phyloP scores from a whole-genome alignment of 768 basidiomycete genomes.

The Strobilomyces echinocephalus region DNA sequence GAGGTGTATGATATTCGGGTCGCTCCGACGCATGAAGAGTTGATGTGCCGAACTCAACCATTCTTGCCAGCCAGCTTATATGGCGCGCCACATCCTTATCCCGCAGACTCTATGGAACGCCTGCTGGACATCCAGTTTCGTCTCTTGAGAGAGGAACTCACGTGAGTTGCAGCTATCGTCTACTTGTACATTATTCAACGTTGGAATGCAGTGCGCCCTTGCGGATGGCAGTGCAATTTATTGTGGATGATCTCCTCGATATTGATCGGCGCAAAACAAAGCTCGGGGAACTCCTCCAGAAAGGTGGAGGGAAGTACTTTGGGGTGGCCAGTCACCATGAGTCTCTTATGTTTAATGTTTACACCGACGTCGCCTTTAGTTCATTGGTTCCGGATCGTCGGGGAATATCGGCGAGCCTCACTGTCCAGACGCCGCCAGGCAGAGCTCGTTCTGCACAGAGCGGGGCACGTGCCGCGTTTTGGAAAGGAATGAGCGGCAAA shows the following conservation, averaged over 20 bases:
- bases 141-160: slow-evolving; percentile 67
- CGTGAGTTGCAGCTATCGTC: slow-evolving; percentile 33
- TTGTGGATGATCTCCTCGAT: slow-evolving; percentile 42
- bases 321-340: slow-evolving; percentile 39
- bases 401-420: slow-evolving; percentile 46
- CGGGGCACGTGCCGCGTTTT: slow-evolving; percentile 45
- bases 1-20: slow-evolving; percentile 59
- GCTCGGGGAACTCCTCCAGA: slow-evolving; percentile 44
- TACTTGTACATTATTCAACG: not conserved
- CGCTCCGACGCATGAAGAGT: slow-evolving; percentile 65
- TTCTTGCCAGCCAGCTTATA: slow-evolving; percentile 60
- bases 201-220: slow-evolving; percentile 43
- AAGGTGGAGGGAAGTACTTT: slow-evolving; percentile 57
- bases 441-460: slow-evolving; percentile 40
- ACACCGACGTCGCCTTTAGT: slow-evolving; percentile 48
- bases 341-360: slow-evolving; percentile 57
- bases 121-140: slow-evolving; percentile 73
- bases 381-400: slow-evolving; percentile 46
- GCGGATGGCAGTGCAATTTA: slow-evolving; percentile 44
- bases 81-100: slow-evolving; percentile 59
- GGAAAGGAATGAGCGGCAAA: slow-evolving; percentile 58
- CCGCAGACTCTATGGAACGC: slow-evolving; percentile 55
- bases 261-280: slow-evolving; percentile 28
- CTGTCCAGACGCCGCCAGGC: slow-evolving; percentile 52
- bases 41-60: slow-evolving; percentile 43